Conservation (phyloP, 345 rosid species). For the Aethionema arabicum region DNA sequence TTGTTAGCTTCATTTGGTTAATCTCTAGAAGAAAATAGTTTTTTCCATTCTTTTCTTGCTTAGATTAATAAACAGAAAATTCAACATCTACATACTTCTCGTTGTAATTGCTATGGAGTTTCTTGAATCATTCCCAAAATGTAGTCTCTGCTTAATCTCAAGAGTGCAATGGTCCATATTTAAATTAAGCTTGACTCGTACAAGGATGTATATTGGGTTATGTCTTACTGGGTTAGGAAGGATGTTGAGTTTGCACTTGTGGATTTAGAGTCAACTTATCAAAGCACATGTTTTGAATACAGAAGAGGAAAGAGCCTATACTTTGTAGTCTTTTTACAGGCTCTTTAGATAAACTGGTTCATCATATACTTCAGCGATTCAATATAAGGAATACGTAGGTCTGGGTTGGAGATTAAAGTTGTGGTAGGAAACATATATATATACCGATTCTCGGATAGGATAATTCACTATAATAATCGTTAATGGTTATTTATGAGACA, state of each 20-base stretch:
- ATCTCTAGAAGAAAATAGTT: not conserved
- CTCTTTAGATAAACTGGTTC: not conserved
- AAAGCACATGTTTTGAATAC: not conserved
- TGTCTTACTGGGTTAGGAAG: not conserved
- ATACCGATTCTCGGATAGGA: not conserved
- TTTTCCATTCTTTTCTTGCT: not conserved
- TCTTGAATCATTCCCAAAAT: not conserved
- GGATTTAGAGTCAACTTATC: not conserved
- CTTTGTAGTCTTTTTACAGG: not conserved
- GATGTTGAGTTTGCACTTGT: not conserved
- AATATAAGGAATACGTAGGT: not conserved
- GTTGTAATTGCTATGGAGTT: not conserved
- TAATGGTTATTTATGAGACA: constrained; percentile 43
- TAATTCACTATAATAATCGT: constrained; percentile 25
- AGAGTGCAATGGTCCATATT: not conserved
- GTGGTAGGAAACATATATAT: not conserved
- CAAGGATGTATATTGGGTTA: constrained; percentile 4
- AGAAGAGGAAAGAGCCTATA: not conserved
- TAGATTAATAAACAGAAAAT: not conserved
- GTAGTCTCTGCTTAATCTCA: not conserved
- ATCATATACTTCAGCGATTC: not conserved
- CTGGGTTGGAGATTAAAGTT: constrained; percentile 8
- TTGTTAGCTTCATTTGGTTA: constrained; percentile 4
- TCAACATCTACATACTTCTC: not conserved
- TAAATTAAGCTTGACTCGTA: not conserved